Percentiles rank a stretch among this genome's conserved stretches.
phyloP scores from a whole-genome alignment of 2,329 filamentous ascomycete genomes.

The Cryphonectria nitschkei region DNA sequence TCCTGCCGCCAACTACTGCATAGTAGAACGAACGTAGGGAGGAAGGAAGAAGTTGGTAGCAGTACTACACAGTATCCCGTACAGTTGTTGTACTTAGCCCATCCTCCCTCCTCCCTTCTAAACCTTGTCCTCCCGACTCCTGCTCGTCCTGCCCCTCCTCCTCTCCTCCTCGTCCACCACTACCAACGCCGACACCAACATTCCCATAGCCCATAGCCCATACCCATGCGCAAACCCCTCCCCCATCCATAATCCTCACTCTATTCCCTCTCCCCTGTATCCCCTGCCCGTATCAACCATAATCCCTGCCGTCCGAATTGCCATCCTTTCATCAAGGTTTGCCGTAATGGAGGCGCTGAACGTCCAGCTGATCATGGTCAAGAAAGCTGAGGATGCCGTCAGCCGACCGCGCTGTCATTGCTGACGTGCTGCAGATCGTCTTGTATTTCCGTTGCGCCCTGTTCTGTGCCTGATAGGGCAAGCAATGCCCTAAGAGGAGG shows the following conservation, averaged over 20 bases:
- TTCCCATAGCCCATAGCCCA: background rate
- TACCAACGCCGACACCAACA: background rate
- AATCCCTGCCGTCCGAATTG: background rate
- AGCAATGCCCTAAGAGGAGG: background rate
- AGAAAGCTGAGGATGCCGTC: conserved; percentile 18
- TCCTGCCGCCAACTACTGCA: background rate
- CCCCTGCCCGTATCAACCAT: background rate
- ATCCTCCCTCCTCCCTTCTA: background rate
- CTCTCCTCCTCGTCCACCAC: background rate
- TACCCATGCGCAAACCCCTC: background rate
- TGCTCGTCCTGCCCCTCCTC: background rate
- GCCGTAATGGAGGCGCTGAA: background rate
- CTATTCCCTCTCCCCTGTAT: background rate
- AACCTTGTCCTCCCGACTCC: background rate
- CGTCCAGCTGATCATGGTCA: conserved; percentile 12
- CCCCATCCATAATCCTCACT: background rate
- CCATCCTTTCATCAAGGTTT: background rate
- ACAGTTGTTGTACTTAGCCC: background rate
- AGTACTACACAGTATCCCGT: background rate
- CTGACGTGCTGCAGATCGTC: conserved; percentile 22
- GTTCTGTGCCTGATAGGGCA: conserved; percentile 7
- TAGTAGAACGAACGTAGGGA: background rate
- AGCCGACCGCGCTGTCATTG: conserved; percentile 19
- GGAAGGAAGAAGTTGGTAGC: no score
- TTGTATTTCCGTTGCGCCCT: background rate